phyloP scores from a whole-genome alignment of 441 rosid species.

The Kokia cookei region DNA sequence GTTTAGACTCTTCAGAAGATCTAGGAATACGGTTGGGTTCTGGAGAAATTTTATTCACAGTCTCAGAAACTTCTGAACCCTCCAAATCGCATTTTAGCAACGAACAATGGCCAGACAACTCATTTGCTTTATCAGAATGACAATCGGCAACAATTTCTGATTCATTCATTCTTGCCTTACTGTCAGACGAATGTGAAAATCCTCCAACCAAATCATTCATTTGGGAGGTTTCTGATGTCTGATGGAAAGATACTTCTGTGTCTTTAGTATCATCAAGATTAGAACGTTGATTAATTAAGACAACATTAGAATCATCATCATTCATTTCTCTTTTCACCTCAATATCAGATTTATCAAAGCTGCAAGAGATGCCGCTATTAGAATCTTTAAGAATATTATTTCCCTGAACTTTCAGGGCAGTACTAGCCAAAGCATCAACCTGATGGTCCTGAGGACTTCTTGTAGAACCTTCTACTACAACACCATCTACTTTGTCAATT shows the following conservation, averaged over 20 bases:
- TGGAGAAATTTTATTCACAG: constrained; percentile 25
- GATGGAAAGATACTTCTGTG: constrained; percentile 17
- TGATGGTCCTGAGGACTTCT: constrained; percentile 28
- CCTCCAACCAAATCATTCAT: constrained; percentile 19
- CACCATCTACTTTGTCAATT: constrained; percentile 22
- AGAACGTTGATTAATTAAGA: constrained; percentile 23
- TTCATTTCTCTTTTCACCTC: constrained; percentile 29
- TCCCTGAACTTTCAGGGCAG: constrained; percentile 24
- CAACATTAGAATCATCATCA: constrained; percentile 19
- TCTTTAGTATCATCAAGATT: constrained; percentile 31
- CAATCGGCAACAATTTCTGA: constrained; percentile 34
- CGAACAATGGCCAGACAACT: constrained; percentile 16
- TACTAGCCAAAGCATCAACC: constrained; percentile 15
- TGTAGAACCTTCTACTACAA: constrained; percentile 22
- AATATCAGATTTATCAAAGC: constrained; percentile 20
- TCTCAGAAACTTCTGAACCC: constrained; percentile 22
- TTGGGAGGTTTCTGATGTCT: constrained; percentile 27
- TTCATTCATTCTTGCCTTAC: constrained; percentile 30
- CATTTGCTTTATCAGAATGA: constrained; percentile 27
- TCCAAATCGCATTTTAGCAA: constrained; percentile 29
- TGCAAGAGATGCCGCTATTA: constrained; percentile 12
- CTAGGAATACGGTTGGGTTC: constrained; percentile 35
- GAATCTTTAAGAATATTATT: constrained; percentile 24
- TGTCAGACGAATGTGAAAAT: constrained; percentile 27
- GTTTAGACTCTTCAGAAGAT: constrained; percentile 33